A percentile compares a stretch with the other conserved stretches of the same genome.
phyloP scores from a whole-genome alignment of 2,329 filamentous ascomycete species.

The Fusarium brachygibbosum region DNA sequence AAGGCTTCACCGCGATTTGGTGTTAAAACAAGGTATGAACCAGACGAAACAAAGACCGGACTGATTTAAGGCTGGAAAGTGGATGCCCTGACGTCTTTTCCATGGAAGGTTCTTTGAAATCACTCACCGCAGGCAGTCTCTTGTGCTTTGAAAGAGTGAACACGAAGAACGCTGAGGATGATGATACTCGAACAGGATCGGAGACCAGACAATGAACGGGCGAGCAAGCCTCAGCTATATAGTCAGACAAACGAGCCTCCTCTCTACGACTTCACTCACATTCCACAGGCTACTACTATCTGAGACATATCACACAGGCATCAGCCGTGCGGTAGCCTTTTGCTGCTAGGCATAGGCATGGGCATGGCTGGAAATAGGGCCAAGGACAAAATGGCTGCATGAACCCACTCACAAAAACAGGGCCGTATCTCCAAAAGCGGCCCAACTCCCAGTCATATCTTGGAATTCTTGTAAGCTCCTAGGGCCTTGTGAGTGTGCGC shows the following conservation, averaged over 20 bases:
- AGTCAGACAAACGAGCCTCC: slow-evolving; percentile 15
- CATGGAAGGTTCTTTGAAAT: slow-evolving; percentile 40
- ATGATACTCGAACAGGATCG: slow-evolving; percentile 12
- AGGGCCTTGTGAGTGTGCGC: slow-evolving; percentile 40
- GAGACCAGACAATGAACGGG: slow-evolving; percentile 12
- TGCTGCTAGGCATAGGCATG: not conserved
- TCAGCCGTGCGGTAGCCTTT: slow-evolving; percentile 27
- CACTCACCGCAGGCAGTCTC: slow-evolving; percentile 44
- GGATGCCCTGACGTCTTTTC: slow-evolving; percentile 38
- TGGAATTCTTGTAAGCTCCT: slow-evolving; percentile 37
- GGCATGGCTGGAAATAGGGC: slow-evolving; percentile 15
- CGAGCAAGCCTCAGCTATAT: slow-evolving; percentile 42
- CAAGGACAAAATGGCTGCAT: slow-evolving; percentile 27
- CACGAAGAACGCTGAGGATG: slow-evolving; percentile 32
- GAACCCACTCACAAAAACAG: slow-evolving; percentile 37
- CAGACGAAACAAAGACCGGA: slow-evolving; percentile 42
- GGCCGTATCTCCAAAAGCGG: slow-evolving; percentile 38
- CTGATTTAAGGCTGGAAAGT: slow-evolving; percentile 41
- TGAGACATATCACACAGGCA: slow-evolving; percentile 38
- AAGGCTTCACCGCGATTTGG: slow-evolving; percentile 37
- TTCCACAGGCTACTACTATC: slow-evolving; percentile 31
- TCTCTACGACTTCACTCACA: slow-evolving; percentile 24
- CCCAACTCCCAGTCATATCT: slow-evolving; percentile 42
- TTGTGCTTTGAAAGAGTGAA: slow-evolving; percentile 28
- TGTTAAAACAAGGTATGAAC: slow-evolving; percentile 33